These are phyloP conservation scores for rapeseed (Brassica napus) DNA, from an alignment of 345 rosid genomes.

Conservation along the genomic window DNA sequence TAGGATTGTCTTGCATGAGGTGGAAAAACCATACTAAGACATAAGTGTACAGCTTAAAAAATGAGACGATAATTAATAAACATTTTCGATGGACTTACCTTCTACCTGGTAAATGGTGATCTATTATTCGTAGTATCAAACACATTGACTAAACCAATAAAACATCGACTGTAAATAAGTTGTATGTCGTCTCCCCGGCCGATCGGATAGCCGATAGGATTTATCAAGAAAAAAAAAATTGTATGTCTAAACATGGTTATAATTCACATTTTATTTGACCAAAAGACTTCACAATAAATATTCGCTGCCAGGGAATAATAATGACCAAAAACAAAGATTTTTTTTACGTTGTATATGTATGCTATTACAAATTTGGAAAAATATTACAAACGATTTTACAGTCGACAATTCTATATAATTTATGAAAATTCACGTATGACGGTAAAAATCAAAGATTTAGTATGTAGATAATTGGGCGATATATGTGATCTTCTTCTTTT, in stretches of 20 bases:
- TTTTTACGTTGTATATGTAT: too few species aligned
- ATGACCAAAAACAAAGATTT: neutral
- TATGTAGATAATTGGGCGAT: neutral
- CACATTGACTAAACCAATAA: neutral
- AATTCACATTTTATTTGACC: neutral
- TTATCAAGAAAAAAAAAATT: too few species aligned
- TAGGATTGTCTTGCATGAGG: neutral
- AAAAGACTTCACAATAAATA: neutral
- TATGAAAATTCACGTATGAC: too few species aligned
- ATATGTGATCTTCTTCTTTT: neutral
- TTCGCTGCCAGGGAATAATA: neutral
- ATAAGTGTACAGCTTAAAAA: neutral
- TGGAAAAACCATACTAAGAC: neutral
- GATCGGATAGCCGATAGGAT: too few species aligned
- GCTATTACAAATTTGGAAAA: too few species aligned
- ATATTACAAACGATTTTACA: too few species aligned
- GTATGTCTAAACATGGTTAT: neutral
- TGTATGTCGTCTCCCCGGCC: too few species aligned
- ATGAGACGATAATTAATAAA: neutral
- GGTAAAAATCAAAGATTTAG: neutral
- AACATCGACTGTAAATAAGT: neutral
- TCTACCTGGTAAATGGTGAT: too few species aligned
- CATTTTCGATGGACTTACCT: too few species aligned
- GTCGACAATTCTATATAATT: too few species aligned
- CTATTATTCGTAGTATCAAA: neutral